Base-by-base conservation (phyloP, 768 basidiomycete genomes). In the Mycena crocata region DNA sequence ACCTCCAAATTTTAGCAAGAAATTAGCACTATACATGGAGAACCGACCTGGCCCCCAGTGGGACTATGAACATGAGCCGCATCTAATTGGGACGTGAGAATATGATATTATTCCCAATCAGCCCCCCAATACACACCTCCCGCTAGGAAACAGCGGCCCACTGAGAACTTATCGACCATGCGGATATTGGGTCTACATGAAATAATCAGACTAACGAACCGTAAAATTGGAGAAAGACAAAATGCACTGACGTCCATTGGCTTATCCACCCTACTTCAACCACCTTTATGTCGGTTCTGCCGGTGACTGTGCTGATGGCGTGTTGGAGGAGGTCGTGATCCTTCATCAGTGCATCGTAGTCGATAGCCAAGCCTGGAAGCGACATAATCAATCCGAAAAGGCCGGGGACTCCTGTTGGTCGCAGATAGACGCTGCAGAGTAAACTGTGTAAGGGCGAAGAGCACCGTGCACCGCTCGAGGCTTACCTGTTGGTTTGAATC, bases 111-210 rank as follows among this genome's bases (percentile, higher is more conserved):
- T 7, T 6, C 34, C 10, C 24, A 6, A 50, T n/a, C 12, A 71
- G 70, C 17, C 3, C 28, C 31, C n/a, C 32, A n/a, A 24, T 10
- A 35, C 26, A 1, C 40, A 80, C 84, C 85, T 62, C 85, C 85
- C 23, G 71, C 78, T 19, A 84, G 42, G 57, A 84, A 85, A 21
- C 77, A 79, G 3, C 82, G 75, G 0, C 82, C 83, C 7, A 58
- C 48, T 15, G 73, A 62, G 66, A 85, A 81, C 31, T 72, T 78
- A 45, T 83, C 70, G 1, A 75, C 79, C 83, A 83, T 83, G 17
- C 68, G 42, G 49, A 67, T 66, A 12, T 60, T 54, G 8, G 50
- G 32, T 13, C 57, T 59, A 21, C 10, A 37, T 3, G 13, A 4
- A 46, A 40, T 32, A 30, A 50, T 48, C 19, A 23, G 31, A n/a